Evolutionary conservation across 2,329 filamentous ascomycete species (phyloP), one percentile per base, ranked within the genome.

Genomic region (Exserohilum rostratum): DNA sequence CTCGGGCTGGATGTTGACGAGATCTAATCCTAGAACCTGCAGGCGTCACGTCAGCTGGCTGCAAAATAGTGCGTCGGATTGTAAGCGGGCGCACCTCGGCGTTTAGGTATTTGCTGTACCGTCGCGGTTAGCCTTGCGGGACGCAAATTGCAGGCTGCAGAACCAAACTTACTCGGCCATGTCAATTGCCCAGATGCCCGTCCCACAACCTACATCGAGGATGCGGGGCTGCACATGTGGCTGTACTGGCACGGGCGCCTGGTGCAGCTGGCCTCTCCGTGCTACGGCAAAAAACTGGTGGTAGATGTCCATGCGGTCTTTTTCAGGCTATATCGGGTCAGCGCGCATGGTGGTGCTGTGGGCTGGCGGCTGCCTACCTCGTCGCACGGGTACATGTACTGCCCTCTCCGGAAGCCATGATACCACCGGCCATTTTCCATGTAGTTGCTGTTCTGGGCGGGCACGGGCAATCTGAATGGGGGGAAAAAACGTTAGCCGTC

Each of bases 101-200:
- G 17, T 83, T 68, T 11, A 79, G 79, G 68, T 84, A 87, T 71
- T 80, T 80, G 65, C 78, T 82, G 68, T 57, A 59, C 56, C 45
- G 47, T 39, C 50, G 17, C 18, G 45, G 65, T 76, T 73, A 76
- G 72, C 70, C 46, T 55, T 34, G 57, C 37, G 49, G 6, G 30
- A 44, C 35, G 55, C 48, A 48, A 18, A 35, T 47, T 35, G 57
- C 39, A 44, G 60, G 60, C 38, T 54, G 64, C 52, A 54, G 61
- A 56, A 58, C 44, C 53, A 49, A 66, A 77, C 85, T 78, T 79
- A 91, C 84, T 90, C 87, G 59, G 90, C 89, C 77, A 96, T 89
- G 63, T 93, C 89, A 65, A 96, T 90, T 35, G 89, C 86, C 93
- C 93, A 98, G 57, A 96, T 93, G 34, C 91, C 92, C 1, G 91